Conservation (phyloP, 805 yeast species). For the Maudiozyma bulderi region DNA sequence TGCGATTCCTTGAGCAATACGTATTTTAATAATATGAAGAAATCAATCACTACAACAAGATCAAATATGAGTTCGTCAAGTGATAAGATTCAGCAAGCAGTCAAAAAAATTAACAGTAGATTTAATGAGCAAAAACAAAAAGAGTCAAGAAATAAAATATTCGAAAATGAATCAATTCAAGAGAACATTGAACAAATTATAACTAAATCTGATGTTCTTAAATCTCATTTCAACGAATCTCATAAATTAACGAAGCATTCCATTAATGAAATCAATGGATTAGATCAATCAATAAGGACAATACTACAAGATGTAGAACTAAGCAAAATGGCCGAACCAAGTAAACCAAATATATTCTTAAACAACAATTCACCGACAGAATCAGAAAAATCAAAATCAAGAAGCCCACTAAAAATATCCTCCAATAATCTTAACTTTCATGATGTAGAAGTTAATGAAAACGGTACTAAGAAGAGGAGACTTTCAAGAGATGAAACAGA, state of each 20-base stretch:
- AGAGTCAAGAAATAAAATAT: constrained; percentile 3
- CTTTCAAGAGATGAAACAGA: not conserved
- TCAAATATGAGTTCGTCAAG: constrained; percentile 12
- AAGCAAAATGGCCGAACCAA: not conserved
- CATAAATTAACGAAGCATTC: constrained; percentile 4
- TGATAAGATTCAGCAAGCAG: constrained; percentile 10
- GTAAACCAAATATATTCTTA: not conserved
- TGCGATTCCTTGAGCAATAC: constrained; percentile 25
- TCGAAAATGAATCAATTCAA: constrained; percentile 8
- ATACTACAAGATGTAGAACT: constrained; percentile 6
- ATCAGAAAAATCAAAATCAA: not conserved
- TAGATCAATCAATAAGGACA: constrained; percentile 7
- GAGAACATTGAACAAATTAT: constrained; percentile 14
- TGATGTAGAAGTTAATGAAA: not conserved
- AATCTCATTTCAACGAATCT: constrained; percentile 6
- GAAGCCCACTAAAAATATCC: not conserved
- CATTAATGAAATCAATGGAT: constrained; percentile 4
- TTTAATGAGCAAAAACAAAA: constrained; percentile 8
- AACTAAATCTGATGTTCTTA: constrained; percentile 10
- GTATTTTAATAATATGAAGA: constrained; percentile 12
- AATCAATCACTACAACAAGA: constrained; percentile 14
- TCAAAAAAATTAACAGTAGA: constrained; percentile 10
- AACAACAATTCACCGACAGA: not conserved
- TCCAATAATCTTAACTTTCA: not conserved
- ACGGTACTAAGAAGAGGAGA: not conserved